Evolutionary conservation across 371 early-diverging fungal species (phyloP).

Genomic region (Nosema bombycis): DNA sequence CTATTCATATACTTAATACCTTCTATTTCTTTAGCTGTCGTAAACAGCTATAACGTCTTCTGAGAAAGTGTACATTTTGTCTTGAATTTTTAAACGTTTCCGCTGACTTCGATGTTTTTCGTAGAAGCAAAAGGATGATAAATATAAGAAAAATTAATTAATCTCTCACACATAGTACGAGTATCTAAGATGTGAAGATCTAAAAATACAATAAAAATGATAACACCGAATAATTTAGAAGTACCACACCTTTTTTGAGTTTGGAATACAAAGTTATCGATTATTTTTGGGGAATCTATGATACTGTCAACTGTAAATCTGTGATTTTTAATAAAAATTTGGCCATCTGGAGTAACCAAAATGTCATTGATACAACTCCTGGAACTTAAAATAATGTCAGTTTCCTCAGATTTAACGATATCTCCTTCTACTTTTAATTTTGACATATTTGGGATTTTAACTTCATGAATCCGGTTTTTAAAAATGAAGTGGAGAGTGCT

Average conservation of each 20-base stretch:
- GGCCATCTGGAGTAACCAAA: neutral
- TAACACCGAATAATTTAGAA: neutral
- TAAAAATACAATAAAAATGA: conserved; percentile 5
- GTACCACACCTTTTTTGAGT: conserved; percentile 6
- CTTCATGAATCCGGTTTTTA: neutral
- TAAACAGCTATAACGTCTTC: conserved; percentile 5
- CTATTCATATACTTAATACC: conserved; percentile 1
- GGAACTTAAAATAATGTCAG: neutral
- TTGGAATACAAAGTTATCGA: neutral
- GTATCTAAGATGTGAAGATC: conserved; percentile 19
- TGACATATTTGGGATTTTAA: neutral
- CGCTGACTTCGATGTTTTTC: neutral
- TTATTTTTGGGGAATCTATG: neutral
- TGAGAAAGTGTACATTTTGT: conserved; percentile 1
- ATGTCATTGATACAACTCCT: neutral
- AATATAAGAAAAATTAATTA: conserved; percentile 8
- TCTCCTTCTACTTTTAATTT: neutral
- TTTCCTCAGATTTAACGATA: neutral
- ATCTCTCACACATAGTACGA: neutral
- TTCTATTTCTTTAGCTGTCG: neutral
- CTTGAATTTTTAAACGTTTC: neutral
- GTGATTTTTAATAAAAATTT: neutral
- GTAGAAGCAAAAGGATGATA: conserved; percentile 9
- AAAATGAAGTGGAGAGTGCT: conserved; percentile 3
- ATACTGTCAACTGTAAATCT: conserved; percentile 1